These are phyloP conservation scores for Tuber calosporum DNA, from an alignment of 495 filamentous ascomycete genomes.

Conservation along the genomic window DNA sequence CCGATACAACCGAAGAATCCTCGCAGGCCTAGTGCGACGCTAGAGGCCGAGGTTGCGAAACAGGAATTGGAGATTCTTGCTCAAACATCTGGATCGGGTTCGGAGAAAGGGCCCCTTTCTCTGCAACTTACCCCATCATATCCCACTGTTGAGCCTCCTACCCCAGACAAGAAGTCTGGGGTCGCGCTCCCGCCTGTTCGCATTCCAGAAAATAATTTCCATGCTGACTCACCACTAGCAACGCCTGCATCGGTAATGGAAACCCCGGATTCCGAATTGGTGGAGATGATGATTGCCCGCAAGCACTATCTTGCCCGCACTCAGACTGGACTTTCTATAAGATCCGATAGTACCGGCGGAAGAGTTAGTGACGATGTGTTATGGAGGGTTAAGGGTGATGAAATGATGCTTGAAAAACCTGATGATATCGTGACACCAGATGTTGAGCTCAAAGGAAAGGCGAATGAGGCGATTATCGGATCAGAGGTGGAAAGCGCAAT, in stretches of 20 bases:
- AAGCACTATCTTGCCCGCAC: constrained; percentile 30
- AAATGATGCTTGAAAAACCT: background rate
- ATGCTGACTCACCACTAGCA: constrained; percentile 4
- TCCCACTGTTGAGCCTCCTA: background rate
- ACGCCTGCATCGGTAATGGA: constrained; percentile 22
- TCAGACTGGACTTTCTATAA: constrained; percentile 20
- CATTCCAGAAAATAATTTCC: constrained; percentile 14
- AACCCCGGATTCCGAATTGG: constrained; percentile 29
- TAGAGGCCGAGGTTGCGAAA: background rate
- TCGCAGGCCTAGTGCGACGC: constrained; percentile 23
- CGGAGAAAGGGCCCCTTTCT: constrained; percentile 4
- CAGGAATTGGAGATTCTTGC: constrained; percentile 23
- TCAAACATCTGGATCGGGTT: constrained; percentile 8
- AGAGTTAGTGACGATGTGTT: background rate
- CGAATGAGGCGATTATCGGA: background rate
- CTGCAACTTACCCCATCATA: background rate
- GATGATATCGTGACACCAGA: background rate
- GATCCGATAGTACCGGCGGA: background rate
- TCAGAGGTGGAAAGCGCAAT: background rate
- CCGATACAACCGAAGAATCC: constrained; percentile 20
- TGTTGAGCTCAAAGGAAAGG: background rate
- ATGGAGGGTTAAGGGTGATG: background rate
- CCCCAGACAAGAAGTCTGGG: background rate
- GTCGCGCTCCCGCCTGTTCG: constrained; percentile 16
- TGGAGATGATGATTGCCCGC: constrained; percentile 39